Conservation (phyloP, 2,329 filamentous ascomycete species). For the Sporothrix euskadiensis region DNA sequence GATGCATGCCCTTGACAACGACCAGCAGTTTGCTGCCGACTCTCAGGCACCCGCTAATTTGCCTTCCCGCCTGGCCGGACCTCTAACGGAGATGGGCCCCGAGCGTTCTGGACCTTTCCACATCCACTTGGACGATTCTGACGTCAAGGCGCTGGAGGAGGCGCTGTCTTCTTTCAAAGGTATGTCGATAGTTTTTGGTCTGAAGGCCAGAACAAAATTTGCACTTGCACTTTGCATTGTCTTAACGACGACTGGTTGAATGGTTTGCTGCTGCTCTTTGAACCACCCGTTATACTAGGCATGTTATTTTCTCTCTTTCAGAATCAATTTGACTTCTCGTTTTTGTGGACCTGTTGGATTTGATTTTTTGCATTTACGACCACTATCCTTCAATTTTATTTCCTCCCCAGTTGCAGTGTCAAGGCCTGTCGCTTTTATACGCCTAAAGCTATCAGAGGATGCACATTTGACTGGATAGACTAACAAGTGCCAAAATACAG, state of each 20-base stretch:
- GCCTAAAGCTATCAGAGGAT: background rate
- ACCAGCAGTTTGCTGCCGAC: background rate
- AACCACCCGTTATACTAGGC: background rate
- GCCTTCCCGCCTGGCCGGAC: conserved; percentile 20
- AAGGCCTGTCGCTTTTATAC: background rate
- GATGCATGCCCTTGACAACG: background rate
- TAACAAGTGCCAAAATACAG: conserved; percentile 15
- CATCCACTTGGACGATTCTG: conserved; percentile 30
- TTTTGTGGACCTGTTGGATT: background rate
- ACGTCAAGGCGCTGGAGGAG: conserved; percentile 34
- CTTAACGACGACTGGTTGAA: background rate
- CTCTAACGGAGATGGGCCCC: conserved; percentile 27
- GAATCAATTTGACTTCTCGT: background rate
- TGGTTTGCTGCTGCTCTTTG: background rate
- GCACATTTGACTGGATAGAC: background rate
- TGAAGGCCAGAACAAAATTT: background rate
- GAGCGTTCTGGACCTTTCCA: conserved; percentile 14
- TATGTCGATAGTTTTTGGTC: conserved; percentile 19
- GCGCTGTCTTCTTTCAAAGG: conserved; percentile 38
- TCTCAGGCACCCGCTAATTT: background rate
- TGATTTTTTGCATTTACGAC: background rate
- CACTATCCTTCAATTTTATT: background rate
- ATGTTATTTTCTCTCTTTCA: background rate
- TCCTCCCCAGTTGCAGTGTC: background rate
- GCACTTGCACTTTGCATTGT: background rate